Percentiles rank a stretch among this genome's conserved stretches.
Conservation (phyloP, 106 monocot genomes). For the Acorus gramineus region DNA sequence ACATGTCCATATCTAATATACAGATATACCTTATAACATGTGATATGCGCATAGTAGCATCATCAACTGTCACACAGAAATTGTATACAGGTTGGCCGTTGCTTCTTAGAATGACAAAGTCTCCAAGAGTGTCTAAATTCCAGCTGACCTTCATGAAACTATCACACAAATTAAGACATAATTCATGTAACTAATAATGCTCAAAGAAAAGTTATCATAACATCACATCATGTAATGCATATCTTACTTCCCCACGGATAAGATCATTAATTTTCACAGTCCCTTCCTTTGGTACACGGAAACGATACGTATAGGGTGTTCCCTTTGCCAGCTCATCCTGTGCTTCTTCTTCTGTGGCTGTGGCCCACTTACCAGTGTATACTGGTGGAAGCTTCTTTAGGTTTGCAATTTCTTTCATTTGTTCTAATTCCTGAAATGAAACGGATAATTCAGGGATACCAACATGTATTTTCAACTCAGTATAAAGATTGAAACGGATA, state of each 20-base stretch:
- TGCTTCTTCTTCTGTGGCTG: conserved; percentile 68
- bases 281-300: conserved; percentile 90
- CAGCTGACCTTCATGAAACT: conserved; percentile 93
- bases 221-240: neutral
- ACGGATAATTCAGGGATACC: neutral
- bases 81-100: conserved; percentile 99
- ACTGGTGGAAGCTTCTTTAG: conserved; percentile 79
- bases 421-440: conserved; percentile 67
- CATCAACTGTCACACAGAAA: conserved; percentile 99
- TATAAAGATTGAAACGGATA: too few species aligned
- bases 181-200: neutral
- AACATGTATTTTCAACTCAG: too few species aligned
- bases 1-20: neutral
- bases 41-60: conserved; percentile 91
- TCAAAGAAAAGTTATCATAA: neutral
- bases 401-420: conserved; percentile 93
- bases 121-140: conserved; percentile 88
- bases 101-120: conserved; percentile 95
- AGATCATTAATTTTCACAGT: conserved; percentile 74
- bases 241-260: conserved; percentile 91
- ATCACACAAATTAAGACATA: conserved; percentile 32
- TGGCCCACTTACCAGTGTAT: conserved; percentile 91
- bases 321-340: conserved; percentile 71
- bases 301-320: conserved; percentile 90
- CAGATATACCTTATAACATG: conserved; percentile 81